phyloP scores from a whole-genome alignment of 805 yeast genomes.

The Candida germanica region DNA sequence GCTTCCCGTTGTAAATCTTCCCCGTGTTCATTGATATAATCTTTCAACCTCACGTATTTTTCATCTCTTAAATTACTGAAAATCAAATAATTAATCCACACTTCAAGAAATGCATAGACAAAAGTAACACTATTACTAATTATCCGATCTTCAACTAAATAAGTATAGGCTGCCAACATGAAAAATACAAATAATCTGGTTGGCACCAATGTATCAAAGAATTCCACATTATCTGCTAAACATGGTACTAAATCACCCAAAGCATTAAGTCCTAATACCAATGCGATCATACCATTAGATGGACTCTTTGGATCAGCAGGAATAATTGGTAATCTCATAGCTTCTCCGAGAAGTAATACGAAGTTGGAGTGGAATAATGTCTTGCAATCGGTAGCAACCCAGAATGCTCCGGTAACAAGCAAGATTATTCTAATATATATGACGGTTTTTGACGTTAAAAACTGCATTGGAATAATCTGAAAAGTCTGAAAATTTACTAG shows the following conservation, averaged over 20 bases:
- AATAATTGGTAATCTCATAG: slow-evolving; percentile 48
- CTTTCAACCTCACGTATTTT: slow-evolving; percentile 46
- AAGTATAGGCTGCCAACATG: slow-evolving; percentile 46
- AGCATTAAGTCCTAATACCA: slow-evolving; percentile 44
- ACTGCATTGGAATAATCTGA: too few species aligned
- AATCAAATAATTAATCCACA: slow-evolving; percentile 66
- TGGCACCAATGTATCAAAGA: slow-evolving; percentile 62
- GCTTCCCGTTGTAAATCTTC: slow-evolving; percentile 30
- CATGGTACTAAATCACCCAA: slow-evolving; percentile 60
- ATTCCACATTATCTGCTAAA: slow-evolving; percentile 42
- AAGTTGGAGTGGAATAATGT: slow-evolving; percentile 43
- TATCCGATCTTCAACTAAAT: slow-evolving; percentile 40
- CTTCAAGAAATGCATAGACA: slow-evolving; percentile 57
- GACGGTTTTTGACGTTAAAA: slow-evolving; percentile 48
- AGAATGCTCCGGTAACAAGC: slow-evolving; percentile 43
- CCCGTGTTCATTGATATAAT: slow-evolving; percentile 37
- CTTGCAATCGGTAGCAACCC: slow-evolving; percentile 47
- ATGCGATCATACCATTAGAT: slow-evolving; percentile 47
- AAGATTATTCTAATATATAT: slow-evolving; percentile 46
- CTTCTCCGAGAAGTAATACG: slow-evolving; percentile 52
- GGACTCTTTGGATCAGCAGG: slow-evolving; percentile 37
- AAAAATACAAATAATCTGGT: slow-evolving; percentile 51
- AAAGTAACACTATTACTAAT: slow-evolving; percentile 65
- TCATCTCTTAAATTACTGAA: slow-evolving; percentile 66
- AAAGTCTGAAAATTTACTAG: too few species aligned